Evolutionary conservation across 139 green algal species (phyloP).

Genomic region (Chlorella sp.): DNA sequence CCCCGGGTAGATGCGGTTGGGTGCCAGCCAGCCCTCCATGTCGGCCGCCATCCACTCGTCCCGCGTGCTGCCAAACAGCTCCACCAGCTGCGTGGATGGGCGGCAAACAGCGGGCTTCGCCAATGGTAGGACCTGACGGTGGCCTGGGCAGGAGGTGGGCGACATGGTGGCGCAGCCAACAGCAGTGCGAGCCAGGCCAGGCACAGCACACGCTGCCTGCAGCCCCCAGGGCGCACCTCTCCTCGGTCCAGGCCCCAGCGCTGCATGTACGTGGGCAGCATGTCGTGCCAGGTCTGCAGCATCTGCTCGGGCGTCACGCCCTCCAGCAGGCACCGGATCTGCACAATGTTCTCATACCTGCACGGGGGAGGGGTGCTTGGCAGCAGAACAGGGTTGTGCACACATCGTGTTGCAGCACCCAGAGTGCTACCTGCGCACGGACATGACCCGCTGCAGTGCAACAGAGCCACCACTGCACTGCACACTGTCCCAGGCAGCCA

Average conservation of each 20-base stretch:
- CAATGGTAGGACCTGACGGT: no score
- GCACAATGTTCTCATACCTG: slow-evolving; percentile 97
- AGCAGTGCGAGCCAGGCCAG: neutral
- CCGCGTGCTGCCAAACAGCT: slow-evolving; percentile 89
- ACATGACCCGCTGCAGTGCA: neutral
- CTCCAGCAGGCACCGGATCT: slow-evolving; percentile 89
- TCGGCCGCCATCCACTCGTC: slow-evolving; percentile 95
- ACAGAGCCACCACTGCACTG: neutral
- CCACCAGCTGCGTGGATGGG: slow-evolving; percentile 72
- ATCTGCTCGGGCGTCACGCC: slow-evolving; percentile 78
- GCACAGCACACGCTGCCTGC: neutral
- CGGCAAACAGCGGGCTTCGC: no score
- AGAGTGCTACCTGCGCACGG: neutral
- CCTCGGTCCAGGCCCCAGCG: slow-evolving; percentile 74
- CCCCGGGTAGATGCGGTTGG: slow-evolving; percentile 94
- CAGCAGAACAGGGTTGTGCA: neutral
- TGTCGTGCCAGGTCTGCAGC: slow-evolving; percentile 73
- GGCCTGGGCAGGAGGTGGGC: neutral
- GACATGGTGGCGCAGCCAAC: neutral
- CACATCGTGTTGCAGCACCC: neutral
- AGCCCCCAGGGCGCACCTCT: slow-evolving; percentile 48
- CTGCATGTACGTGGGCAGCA: slow-evolving; percentile 79
- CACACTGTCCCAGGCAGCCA: neutral
- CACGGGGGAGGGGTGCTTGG: neutral
- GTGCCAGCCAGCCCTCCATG: slow-evolving; percentile 88